Percentiles rank a stretch among this genome's conserved stretches.
Evolutionary conservation across 441 rosid species (phyloP).

Genomic region (Corymbia calophylla): DNA sequence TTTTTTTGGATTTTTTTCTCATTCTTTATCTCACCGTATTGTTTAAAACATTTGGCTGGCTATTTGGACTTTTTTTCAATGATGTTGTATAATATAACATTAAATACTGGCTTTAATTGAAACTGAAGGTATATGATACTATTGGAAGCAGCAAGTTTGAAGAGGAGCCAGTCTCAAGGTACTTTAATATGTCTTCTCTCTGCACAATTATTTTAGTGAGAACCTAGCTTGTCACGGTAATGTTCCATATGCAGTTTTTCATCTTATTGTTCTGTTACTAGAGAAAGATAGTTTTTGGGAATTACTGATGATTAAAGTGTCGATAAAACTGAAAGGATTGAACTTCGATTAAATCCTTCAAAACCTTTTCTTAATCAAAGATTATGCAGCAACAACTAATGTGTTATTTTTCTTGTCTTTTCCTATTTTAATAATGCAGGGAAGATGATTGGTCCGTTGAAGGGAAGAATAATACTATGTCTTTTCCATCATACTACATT

Average conservation of each 20-base stretch:
- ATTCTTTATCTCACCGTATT: not conserved
- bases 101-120: not conserved
- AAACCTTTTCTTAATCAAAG: not conserved
- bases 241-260: not conserved
- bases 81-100: not conserved
- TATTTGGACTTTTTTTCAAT: not conserved
- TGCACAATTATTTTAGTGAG: not conserved
- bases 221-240: not conserved
- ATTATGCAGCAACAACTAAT: not conserved
- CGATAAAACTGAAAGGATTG: not conserved
- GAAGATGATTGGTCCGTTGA: slow-evolving; percentile 84
- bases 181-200: not conserved
- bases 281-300: not conserved
- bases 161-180: slow-evolving; percentile 71
- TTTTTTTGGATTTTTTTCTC: not conserved
- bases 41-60: not conserved
- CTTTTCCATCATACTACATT: slow-evolving; percentile 91
- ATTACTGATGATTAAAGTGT: not conserved
- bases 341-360: not conserved
- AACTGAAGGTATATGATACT: slow-evolving; percentile 82
- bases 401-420: slow-evolving; percentile 8
- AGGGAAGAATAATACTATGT: slow-evolving; percentile 56
- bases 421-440: slow-evolving; percentile 30
- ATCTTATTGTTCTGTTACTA: not conserved
- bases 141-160: slow-evolving; percentile 70